phyloP scores from a whole-genome alignment of 2,329 filamentous ascomycete genomes.

The Alternaria sp. region DNA sequence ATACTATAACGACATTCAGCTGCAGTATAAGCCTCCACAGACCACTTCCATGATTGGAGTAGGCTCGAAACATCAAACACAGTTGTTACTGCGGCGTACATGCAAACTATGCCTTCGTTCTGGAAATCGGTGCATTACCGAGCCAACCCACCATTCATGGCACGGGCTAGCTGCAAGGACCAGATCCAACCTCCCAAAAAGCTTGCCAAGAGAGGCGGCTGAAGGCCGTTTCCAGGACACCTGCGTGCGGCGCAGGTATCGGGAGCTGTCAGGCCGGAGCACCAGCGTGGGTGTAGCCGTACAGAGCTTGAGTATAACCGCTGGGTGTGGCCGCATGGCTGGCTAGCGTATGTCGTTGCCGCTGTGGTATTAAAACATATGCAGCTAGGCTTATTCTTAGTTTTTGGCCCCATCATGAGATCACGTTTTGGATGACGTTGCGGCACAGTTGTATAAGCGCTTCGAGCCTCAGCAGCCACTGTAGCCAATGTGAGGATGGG shows the following conservation, averaged over 20 bases:
- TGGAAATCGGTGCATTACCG: slow-evolving; percentile 32
- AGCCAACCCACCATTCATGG: slow-evolving; percentile 36
- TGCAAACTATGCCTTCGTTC: slow-evolving; percentile 34
- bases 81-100: slow-evolving; percentile 32
- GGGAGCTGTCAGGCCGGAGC: slow-evolving; percentile 31
- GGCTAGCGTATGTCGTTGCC: slow-evolving; percentile 32
- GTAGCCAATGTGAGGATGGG: slow-evolving; percentile 18
- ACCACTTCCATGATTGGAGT: slow-evolving; percentile 23
- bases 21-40: slow-evolving; percentile 23
- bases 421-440: slow-evolving; percentile 30
- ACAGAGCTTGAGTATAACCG: slow-evolving; percentile 39
- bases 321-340: slow-evolving; percentile 32
- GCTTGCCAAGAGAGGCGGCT: slow-evolving; percentile 41
- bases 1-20: slow-evolving; percentile 29
- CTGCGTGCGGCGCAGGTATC: slow-evolving; percentile 33
- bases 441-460: slow-evolving; percentile 38
- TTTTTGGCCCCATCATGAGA: slow-evolving; percentile 35
- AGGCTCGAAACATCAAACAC: slow-evolving; percentile 34
- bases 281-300: slow-evolving; percentile 33
- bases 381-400: slow-evolving; percentile 38
- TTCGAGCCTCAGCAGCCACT: slow-evolving; percentile 29
- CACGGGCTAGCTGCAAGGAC: slow-evolving; percentile 32
- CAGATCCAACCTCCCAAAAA: slow-evolving; percentile 29
- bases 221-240: slow-evolving; percentile 31
- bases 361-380: slow-evolving; percentile 34